Conservation (phyloP, 495 filamentous ascomycete genomes). For the Gamarada debralockiae region DNA sequence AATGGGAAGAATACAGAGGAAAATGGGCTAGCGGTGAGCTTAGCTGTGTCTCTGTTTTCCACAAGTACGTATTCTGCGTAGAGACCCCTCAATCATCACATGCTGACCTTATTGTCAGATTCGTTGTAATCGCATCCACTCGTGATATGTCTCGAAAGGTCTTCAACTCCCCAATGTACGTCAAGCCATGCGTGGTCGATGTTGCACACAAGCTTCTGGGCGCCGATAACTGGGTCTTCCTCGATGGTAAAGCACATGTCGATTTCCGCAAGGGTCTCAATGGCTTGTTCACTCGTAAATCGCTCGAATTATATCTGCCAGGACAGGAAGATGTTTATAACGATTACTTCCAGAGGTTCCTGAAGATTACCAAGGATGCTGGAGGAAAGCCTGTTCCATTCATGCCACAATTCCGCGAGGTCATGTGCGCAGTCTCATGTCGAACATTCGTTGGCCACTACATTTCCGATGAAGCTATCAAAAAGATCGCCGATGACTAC, state of each 20-base stretch:
- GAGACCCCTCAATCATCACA: neutral
- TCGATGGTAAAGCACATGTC: conserved; percentile 92
- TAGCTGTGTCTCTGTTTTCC: conserved; percentile 97
- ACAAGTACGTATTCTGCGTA: conserved; percentile 71
- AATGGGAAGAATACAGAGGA: conserved; percentile 82
- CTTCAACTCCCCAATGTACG: conserved; percentile 89
- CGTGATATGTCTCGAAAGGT: conserved; percentile 96
- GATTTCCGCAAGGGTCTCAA: conserved; percentile 98
- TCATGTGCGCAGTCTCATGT: conserved; percentile 93
- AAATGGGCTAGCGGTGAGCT: conserved; percentile 91
- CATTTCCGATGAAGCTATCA: conserved; percentile 80
- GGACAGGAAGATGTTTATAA: conserved; percentile 91
- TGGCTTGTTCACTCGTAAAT: conserved; percentile 86
- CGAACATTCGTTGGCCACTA: conserved; percentile 97
- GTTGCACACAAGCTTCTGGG: conserved; percentile 92
- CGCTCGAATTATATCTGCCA: conserved; percentile 84
- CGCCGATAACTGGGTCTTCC: conserved; percentile 92
- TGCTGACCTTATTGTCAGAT: conserved; percentile 47
- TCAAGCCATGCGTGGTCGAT: conserved; percentile 97
- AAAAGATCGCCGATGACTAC: conserved; percentile 96
- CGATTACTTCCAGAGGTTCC: conserved; percentile 74
- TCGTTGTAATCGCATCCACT: conserved; percentile 94
- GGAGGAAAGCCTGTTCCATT: conserved; percentile 73
- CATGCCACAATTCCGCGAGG: conserved; percentile 91
- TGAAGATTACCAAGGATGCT: conserved; percentile 66